A percentile compares a stretch with the other conserved stretches of the same genome.
These are phyloP conservation scores for Fraxinus pennsylvanica DNA, from an alignment of 257 asterid genomes.

Conservation along the genomic window DNA sequence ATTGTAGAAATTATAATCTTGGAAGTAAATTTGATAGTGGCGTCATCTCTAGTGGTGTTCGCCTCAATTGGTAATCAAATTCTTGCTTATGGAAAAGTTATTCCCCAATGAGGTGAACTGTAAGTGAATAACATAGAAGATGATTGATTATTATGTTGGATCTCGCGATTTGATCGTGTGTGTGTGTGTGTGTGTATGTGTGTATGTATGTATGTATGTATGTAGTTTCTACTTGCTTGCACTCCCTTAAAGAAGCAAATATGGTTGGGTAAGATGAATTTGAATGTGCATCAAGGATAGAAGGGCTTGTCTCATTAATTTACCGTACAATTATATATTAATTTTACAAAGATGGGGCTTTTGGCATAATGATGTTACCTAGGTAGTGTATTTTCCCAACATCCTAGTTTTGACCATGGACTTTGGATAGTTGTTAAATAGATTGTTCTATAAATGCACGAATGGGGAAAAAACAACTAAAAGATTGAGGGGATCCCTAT, in stretches of 20 bases:
- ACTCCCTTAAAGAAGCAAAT: background rate
- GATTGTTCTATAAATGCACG: too few species aligned
- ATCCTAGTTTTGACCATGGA: background rate
- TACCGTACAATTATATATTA: background rate
- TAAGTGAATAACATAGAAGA: background rate
- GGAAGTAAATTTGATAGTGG: background rate
- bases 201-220: background rate
- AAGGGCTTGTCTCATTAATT: background rate
- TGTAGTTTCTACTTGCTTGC: background rate
- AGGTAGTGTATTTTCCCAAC: background rate
- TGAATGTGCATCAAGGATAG: conserved; percentile 4
- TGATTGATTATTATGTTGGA: background rate
- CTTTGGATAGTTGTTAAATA: background rate
- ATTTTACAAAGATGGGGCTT: background rate
- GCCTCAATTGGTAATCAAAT: background rate
- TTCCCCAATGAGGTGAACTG: background rate
- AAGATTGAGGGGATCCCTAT: too few species aligned
- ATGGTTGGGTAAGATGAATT: background rate
- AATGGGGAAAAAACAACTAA: too few species aligned
- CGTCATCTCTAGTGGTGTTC: background rate
- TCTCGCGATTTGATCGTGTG: background rate
- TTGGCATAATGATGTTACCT: background rate
- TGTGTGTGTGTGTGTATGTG: too few species aligned
- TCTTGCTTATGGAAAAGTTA: background rate
- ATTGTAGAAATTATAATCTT: background rate